phyloP scores from a whole-genome alignment of 306 rosid species.

The Rosa persica region DNA sequence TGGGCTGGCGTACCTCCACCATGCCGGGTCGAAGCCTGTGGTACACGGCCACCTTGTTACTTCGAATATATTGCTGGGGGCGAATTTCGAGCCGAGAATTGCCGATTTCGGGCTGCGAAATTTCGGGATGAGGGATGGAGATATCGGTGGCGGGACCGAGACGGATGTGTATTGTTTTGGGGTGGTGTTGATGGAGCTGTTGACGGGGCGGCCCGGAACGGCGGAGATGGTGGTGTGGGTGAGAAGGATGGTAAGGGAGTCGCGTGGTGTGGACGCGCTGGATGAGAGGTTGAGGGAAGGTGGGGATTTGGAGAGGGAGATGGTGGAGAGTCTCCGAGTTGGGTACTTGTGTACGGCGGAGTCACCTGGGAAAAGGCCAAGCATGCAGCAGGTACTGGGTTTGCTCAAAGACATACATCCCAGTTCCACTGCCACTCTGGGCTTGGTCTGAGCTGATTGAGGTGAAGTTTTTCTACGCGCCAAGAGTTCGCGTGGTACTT shows the following conservation, averaged over 20 bases:
- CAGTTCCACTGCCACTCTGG: conserved; percentile 2
- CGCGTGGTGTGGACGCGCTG: conserved; percentile 44
- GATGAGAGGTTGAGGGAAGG: conserved; percentile 56
- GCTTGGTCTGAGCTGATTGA: conserved; percentile 25
- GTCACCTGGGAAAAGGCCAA: conserved; percentile 79
- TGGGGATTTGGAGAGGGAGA: conserved; percentile 44
- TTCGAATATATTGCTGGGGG: conserved; percentile 61
- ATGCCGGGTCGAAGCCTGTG: conserved; percentile 80
- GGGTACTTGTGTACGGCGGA: conserved; percentile 93
- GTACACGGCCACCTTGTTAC: conserved; percentile 83
- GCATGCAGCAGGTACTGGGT: conserved; percentile 87
- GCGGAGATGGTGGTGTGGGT: conserved; percentile 89
- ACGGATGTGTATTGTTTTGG: conserved; percentile 94
- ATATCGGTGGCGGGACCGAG: conserved; percentile 38
- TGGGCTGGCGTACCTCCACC: conserved; percentile 91
- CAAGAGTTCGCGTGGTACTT: not conserved
- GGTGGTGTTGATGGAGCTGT: conserved; percentile 83
- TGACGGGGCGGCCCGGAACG: conserved; percentile 73
- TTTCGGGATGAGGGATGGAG: conserved; percentile 14
- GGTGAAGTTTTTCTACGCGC: not conserved
- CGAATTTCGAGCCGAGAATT: conserved; percentile 73
- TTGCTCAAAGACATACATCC: conserved; percentile 76
- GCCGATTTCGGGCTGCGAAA: conserved; percentile 71
- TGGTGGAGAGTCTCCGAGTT: conserved; percentile 89
- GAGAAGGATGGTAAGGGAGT: conserved; percentile 78